Evolutionary conservation across 805 yeast species (phyloP).

Genomic region (Ogataea sp.): DNA sequence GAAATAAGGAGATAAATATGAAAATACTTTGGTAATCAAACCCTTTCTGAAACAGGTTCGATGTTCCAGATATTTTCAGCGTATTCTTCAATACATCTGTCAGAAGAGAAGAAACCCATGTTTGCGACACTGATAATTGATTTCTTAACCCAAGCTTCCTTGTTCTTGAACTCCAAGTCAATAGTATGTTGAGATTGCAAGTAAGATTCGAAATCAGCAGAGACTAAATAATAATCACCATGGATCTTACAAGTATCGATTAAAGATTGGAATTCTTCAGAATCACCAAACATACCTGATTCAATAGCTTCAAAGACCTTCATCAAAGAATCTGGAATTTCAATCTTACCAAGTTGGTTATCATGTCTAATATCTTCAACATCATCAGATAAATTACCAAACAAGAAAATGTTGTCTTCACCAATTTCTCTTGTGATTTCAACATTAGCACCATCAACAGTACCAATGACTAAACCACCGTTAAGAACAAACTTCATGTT

Average conservation of each 20-base stretch:
- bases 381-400: constrained; percentile 84
- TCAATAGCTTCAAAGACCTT: constrained; percentile 63
- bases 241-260: constrained; percentile 62
- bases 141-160: constrained; percentile 71
- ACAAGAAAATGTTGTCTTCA: constrained; percentile 84
- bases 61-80: constrained; percentile 91
- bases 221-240: constrained; percentile 81
- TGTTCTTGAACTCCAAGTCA: constrained; percentile 52
- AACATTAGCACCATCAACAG: constrained; percentile 95
- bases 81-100: constrained; percentile 85
- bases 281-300: constrained; percentile 61
- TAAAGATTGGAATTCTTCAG: constrained; percentile 56
- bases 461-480: constrained; percentile 91
- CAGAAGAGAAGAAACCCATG: constrained; percentile 89
- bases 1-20: not conserved
- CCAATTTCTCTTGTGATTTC: constrained; percentile 93
- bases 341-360: constrained; percentile 55
- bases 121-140: constrained; percentile 76
- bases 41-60: constrained; percentile 47
- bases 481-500: constrained; percentile 93
- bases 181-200: constrained; percentile 72
- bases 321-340: constrained; percentile 50
- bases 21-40: not conserved
- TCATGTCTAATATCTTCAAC: constrained; percentile 79
- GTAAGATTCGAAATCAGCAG: constrained; percentile 85